Base-by-base conservation (phyloP, 2,329 filamentous ascomycete species). In the Monosporascus cannonballus region DNA sequence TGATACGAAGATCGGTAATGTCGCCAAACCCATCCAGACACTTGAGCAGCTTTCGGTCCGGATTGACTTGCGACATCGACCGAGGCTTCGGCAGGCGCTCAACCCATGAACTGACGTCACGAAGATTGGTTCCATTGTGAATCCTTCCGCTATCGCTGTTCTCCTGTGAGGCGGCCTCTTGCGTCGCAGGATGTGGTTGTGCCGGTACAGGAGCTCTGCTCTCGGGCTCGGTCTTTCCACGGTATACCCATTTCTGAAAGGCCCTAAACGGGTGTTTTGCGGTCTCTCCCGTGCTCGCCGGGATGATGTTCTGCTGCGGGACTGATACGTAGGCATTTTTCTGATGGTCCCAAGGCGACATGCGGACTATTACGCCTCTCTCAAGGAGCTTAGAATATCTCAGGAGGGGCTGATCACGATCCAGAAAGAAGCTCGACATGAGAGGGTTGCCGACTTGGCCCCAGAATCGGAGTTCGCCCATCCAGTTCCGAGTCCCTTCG, bases 341-440 rank as follows among this genome's bases (percentile, higher is more conserved):
- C 14, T 20, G 4, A 4, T 15, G 34, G 7, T 18, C 15, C 36
- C 3, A 27, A 11, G 18, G 17, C 4, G 17, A 37, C 11, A 61
- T n/a, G 14, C 55, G 41, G 8, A 60, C 34, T 9, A 53, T 51
- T 18, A 55, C 54, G 25, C 56, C 58, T n/a, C 51, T 53, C 18
- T 53, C 48, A 25, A 62, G 60, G 15, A 65, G 45, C 3, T 9
- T 44, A 27, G 52, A 39, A 22, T 65, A 65, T 2, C 30, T n/a
- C 1, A 49, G 48, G 6, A n/a, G 37, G 5, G 7, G 27, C 4
- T 44, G 8, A 1, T n/a, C 48, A 38, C 60, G 59, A 24, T 65
- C 62, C 2, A 64, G 30, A 48, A 61, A 59, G 47, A 60, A 61
- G 15, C 51, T 59, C 24, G 18, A 54, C 2, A 62, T 49, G 20